Conservation (phyloP, 1,139 yeast genomes). For the Magnusiomyces clavatus region DNA sequence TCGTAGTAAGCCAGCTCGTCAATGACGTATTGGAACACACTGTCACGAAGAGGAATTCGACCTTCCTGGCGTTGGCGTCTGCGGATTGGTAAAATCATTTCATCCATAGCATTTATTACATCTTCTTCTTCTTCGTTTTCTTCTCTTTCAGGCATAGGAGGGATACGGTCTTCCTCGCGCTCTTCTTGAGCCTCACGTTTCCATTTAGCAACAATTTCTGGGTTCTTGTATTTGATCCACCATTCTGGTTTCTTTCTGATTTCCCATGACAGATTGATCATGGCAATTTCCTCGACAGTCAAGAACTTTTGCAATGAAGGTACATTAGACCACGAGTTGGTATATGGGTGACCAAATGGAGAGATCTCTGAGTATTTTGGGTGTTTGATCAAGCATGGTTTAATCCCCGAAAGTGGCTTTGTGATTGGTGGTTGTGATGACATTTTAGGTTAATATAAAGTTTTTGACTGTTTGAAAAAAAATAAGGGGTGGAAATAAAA, state of each 20-base stretch:
- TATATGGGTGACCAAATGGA: constrained; percentile 1
- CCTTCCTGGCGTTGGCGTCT: too few species aligned
- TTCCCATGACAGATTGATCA: constrained; percentile 25
- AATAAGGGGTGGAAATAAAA: too few species aligned
- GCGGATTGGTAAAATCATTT: too few species aligned
- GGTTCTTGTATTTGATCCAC: constrained; percentile 31
- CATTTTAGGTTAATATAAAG: too few species aligned
- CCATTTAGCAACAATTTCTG: constrained; percentile 32
- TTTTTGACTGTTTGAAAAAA: too few species aligned
- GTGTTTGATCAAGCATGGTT: background rate
- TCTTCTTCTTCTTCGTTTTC: background rate
- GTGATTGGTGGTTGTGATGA: too few species aligned
- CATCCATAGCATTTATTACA: background rate
- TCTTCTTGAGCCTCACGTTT: constrained; percentile 21
- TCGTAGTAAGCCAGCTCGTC: constrained; percentile 18
- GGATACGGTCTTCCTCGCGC: too few species aligned
- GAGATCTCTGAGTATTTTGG: background rate
- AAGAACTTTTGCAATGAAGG: background rate
- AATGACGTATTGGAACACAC: constrained; percentile 14
- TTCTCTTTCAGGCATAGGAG: background rate
- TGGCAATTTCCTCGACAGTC: constrained; percentile 26
- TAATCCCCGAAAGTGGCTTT: background rate
- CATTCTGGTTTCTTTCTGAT: constrained; percentile 34
- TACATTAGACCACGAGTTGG: background rate
- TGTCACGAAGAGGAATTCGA: background rate